Percentiles rank a stretch among this genome's conserved stretches.
phyloP scores from a whole-genome alignment of 352 stramenopile genomes.

The Elongisporangium prolatum region DNA sequence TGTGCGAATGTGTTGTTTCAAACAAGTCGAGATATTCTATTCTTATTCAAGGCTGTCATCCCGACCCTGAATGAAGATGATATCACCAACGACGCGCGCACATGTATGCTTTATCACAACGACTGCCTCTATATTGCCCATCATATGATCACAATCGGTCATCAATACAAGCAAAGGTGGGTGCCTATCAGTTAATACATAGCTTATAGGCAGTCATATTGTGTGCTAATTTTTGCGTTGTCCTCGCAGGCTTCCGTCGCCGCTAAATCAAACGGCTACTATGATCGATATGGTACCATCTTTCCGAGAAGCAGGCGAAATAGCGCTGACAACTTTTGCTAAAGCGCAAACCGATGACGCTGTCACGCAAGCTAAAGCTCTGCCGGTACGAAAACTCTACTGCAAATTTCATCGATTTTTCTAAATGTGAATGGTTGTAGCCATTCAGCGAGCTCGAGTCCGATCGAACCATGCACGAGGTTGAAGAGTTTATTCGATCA shows the following conservation, averaged over 20 bases:
- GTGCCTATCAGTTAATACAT: constrained; percentile 2
- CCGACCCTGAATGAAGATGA: constrained; percentile 61
- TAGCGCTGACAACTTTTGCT: constrained; percentile 40
- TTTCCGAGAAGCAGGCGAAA: constrained; percentile 57
- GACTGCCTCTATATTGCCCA: constrained; percentile 80
- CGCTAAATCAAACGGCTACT: constrained; percentile 54
- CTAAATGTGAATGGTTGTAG: too few species aligned
- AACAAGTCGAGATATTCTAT: constrained; percentile 70
- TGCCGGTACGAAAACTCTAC: constrained; percentile 43
- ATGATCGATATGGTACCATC: constrained; percentile 81
- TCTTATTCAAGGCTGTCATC: constrained; percentile 66
- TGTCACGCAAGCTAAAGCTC: constrained; percentile 19
- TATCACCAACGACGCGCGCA: constrained; percentile 56
- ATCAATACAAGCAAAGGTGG: constrained; percentile 70
- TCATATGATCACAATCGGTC: constrained; percentile 72
- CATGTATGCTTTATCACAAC: constrained; percentile 82
- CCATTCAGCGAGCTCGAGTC: constrained; percentile 35
- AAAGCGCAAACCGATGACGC: constrained; percentile 41
- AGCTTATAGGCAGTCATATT: too few species aligned
- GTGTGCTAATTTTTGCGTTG: background rate
- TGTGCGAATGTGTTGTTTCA: constrained; percentile 68
- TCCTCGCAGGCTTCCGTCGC: constrained; percentile 31
- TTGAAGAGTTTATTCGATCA: constrained; percentile 58
- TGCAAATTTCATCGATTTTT: too few species aligned
- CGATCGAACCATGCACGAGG: constrained; percentile 20